Evolutionary conservation across 192 early-diverging fungal genomes (phyloP).

Genomic region (Spizellomyces punctatus): DNA sequence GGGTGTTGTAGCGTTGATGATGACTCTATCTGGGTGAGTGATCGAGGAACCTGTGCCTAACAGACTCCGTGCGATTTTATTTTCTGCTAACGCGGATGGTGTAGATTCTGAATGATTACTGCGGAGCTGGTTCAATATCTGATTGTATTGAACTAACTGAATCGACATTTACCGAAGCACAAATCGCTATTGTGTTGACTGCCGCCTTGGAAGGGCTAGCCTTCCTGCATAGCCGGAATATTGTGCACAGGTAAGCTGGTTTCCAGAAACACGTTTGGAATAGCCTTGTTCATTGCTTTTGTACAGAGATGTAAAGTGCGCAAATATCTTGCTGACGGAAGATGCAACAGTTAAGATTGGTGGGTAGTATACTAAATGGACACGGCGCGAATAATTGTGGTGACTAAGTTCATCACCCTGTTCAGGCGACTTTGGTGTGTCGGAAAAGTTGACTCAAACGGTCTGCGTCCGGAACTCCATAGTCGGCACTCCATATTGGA

Average conservation of each 20-base stretch:
- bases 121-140: constrained; percentile 45
- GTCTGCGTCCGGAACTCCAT: constrained; percentile 27
- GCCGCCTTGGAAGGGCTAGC: constrained; percentile 44
- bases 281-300: no score
- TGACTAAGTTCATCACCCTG: neutral
- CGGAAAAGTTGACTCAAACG: constrained; percentile 40
- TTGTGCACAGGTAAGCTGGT: constrained; percentile 37
- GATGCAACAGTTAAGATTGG: constrained; percentile 26
- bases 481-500: constrained; percentile 49
- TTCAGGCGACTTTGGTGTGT: constrained; percentile 42
- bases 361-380: neutral
- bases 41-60: neutral
- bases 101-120: constrained; percentile 49
- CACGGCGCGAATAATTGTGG: neutral
- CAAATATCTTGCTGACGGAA: constrained; percentile 42
- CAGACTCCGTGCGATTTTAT: neutral
- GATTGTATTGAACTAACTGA: constrained; percentile 44
- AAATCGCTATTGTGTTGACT: constrained; percentile 39
- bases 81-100: neutral
- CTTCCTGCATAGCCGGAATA: constrained; percentile 40
- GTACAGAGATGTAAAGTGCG: constrained; percentile 42
- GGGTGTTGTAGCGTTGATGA: constrained; percentile 27
- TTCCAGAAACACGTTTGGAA: neutral
- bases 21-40: constrained; percentile 41
- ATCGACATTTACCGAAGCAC: constrained; percentile 34